phyloP scores from a whole-genome alignment of 163 green algal species.

The Trebouxia gelatinosa region DNA sequence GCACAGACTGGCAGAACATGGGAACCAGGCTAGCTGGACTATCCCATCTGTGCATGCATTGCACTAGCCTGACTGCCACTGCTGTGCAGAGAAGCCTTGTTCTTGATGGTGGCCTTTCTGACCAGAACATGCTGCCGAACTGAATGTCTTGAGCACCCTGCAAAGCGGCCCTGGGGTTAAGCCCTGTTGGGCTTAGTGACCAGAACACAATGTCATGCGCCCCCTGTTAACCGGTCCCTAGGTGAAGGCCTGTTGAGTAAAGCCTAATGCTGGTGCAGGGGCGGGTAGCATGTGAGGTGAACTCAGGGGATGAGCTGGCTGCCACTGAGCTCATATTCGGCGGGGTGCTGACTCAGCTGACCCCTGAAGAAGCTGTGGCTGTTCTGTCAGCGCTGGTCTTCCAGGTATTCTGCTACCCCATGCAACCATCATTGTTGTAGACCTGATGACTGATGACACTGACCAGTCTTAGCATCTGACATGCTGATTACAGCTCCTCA shows the following conservation, averaged over 20 bases:
- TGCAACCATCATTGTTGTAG: neutral
- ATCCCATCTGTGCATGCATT: no score
- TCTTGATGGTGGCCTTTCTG: no score
- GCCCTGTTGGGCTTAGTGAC: no score
- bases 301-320: slow-evolving; percentile 87
- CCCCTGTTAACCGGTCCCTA: no score
- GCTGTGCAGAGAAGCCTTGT: no score
- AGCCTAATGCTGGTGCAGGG: slow-evolving; percentile 64
- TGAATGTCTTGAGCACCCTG: no score
- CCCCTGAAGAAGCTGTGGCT: slow-evolving; percentile 82
- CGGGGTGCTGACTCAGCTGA: slow-evolving; percentile 77
- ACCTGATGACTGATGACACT: neutral
- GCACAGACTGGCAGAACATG: no score
- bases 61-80: no score
- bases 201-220: no score
- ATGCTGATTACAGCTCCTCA: neutral
- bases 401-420: slow-evolving; percentile 57
- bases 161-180: no score
- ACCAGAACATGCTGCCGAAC: no score
- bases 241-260: slow-evolving; percentile 15
- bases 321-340: slow-evolving; percentile 91
- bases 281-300: slow-evolving; percentile 76
- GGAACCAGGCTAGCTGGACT: no score
- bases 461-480: neutral
- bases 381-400: slow-evolving; percentile 92